These are phyloP conservation scores for Alopecurus myosuroides DNA, from an alignment of 176 grass and related monocot genomes.

Conservation along the genomic window DNA sequence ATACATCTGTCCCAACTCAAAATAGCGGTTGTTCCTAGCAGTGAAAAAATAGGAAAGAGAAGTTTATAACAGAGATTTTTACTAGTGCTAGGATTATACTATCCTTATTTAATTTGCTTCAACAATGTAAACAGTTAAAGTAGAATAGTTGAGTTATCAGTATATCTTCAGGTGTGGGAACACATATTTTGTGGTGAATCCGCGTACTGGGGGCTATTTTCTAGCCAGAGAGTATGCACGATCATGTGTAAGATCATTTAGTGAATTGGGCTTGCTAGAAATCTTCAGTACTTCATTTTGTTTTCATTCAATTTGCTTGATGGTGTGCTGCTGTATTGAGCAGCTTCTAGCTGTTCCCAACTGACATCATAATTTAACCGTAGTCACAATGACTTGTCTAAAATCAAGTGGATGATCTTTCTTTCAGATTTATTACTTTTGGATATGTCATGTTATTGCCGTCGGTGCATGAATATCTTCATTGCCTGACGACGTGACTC, in stretches of 20 bases:
- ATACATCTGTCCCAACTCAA: background rate
- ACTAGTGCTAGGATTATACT: too few species aligned
- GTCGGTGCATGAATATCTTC: too few species aligned
- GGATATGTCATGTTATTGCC: too few species aligned
- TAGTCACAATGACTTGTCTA: too few species aligned
- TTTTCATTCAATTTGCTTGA: background rate
- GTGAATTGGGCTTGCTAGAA: background rate
- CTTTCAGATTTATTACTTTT: too few species aligned
- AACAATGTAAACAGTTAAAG: background rate
- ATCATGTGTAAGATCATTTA: background rate
- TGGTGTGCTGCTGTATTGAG: slow-evolving; percentile 13
- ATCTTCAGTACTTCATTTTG: background rate
- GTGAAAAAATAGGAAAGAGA: too few species aligned
- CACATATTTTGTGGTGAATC: background rate
- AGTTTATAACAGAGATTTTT: too few species aligned
- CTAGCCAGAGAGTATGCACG: background rate
- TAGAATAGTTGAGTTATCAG: background rate
- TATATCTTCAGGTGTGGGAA: background rate
- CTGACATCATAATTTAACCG: too few species aligned
- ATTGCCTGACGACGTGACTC: too few species aligned
- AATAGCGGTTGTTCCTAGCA: too few species aligned
- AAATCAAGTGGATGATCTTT: too few species aligned
- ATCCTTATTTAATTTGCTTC: too few species aligned
- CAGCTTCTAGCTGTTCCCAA: slow-evolving; percentile 6
- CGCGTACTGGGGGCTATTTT: background rate